Percentiles rank a stretch among this genome's conserved stretches.
These are phyloP conservation scores for Mycogone perniciosa DNA, from an alignment of 2,329 filamentous ascomycete genomes.

Conservation along the genomic window DNA sequence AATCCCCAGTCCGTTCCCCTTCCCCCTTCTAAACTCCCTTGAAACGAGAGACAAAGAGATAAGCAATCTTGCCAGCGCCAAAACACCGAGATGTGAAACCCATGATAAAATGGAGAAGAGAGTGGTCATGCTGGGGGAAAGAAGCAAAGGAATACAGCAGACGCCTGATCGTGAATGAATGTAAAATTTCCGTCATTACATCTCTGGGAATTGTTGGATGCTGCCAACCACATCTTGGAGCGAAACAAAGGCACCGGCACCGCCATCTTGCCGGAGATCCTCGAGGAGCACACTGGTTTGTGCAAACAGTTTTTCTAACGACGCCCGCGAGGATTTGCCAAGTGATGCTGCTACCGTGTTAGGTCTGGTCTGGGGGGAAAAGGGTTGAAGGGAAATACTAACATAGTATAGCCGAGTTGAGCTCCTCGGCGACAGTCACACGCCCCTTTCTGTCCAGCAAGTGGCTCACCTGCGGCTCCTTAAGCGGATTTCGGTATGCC, in stretches of 20 bases:
- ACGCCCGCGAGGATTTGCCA: slow-evolving; percentile 81
- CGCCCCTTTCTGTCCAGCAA: slow-evolving; percentile 71
- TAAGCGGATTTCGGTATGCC: slow-evolving; percentile 75
- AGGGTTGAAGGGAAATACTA: slow-evolving; percentile 30
- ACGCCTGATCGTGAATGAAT: background rate
- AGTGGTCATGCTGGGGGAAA: background rate
- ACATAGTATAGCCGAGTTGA: slow-evolving; percentile 91
- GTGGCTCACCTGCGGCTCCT: slow-evolving; percentile 67
- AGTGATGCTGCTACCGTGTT: slow-evolving; percentile 60
- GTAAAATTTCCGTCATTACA: slow-evolving; percentile 4
- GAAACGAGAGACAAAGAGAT: background rate
- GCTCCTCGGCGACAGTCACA: slow-evolving; percentile 77
- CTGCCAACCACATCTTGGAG: slow-evolving; percentile 44
- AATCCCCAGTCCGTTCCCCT: background rate
- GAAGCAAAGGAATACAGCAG: background rate
- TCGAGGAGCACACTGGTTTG: slow-evolving; percentile 84
- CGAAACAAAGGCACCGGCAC: slow-evolving; percentile 75
- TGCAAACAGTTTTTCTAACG: slow-evolving; percentile 76
- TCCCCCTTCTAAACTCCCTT: background rate
- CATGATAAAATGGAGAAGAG: background rate
- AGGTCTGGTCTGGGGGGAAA: slow-evolving; percentile 11
- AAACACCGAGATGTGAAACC: background rate
- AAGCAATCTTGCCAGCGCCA: background rate
- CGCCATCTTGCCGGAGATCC: slow-evolving; percentile 71
- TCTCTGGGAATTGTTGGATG: slow-evolving; percentile 34